phyloP scores from a whole-genome alignment of 1,284 basidiomycete genomes.

The Schizophyllum commune region DNA sequence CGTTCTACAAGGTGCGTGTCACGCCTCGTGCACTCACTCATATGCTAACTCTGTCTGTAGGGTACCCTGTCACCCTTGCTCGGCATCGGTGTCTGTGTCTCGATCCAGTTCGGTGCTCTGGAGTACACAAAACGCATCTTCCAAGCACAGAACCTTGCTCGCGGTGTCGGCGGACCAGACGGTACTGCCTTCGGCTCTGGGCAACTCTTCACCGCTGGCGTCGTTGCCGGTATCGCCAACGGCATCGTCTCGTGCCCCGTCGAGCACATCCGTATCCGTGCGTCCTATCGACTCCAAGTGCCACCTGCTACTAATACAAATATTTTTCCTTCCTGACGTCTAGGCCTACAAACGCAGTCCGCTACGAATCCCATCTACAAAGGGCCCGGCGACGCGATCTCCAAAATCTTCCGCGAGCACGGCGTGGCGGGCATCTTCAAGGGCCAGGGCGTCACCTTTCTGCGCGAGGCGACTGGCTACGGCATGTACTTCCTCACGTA shows the following conservation, averaged over 20 bases:
- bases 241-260: conserved; percentile 92
- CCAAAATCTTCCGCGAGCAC: conserved; percentile 66
- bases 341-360: conserved; percentile 86
- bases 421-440: conserved; percentile 88
- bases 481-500: conserved; percentile 91
- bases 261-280: conserved; percentile 95
- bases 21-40: conserved; percentile 1
- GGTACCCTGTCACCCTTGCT: conserved; percentile 90
- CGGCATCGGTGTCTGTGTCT: conserved; percentile 93
- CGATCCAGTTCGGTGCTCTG: conserved; percentile 93
- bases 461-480: conserved; percentile 82
- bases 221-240: conserved; percentile 85
- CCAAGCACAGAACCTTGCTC: conserved; percentile 45
- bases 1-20: conserved; percentile 85
- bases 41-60: conserved; percentile 30
- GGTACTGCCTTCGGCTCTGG: conserved; percentile 48
- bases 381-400: conserved; percentile 84
- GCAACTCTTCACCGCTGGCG: conserved; percentile 77
- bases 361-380: conserved; percentile 63
- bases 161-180: conserved; percentile 50
- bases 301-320: background rate
- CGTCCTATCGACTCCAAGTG: conserved; percentile 22
- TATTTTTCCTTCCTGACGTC: background rate
- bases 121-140: conserved; percentile 89
- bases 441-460: conserved; percentile 86